Base-by-base conservation (phyloP, 495 filamentous ascomycete species). In the Hyphodiscus hymeniophilus region DNA sequence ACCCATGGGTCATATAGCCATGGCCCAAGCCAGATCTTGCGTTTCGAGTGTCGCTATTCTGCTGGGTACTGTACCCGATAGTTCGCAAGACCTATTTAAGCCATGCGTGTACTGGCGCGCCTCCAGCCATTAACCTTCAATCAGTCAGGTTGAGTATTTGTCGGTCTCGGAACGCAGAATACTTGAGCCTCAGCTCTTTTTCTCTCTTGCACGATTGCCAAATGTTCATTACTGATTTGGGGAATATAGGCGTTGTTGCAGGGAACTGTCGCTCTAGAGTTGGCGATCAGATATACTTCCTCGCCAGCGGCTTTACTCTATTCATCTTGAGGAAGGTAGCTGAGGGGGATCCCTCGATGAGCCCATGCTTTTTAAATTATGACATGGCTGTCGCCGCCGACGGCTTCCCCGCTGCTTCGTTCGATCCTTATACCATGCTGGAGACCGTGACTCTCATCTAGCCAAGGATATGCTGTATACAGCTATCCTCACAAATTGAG, bases 281-380 rank as follows among this genome's bases (percentile, higher is more conserved):
- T 16, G 31, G 33, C 12, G 48, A 50, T 18, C 8, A 44, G 15
- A 26, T 50, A 10, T 43, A 30, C 38, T 22, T 44, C 10, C 40
- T 50, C 3, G 13, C 3, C 0, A 30, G 48, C 13, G 48, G 17
- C 1, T 7, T 26, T 1, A 50, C 26, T 11, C 39, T 28, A 11
- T 43, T 50, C 22, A 16, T 50, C 4, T 28, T 50, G 22, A 26
- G 48, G 12, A 21, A 10, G 3, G 33, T 30, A n/a, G 23, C 26
- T 32, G 33, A 50, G 5, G 40, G 13, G 11, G 20, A 43, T 39
- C 48, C 18, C 11, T 10, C 44, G 21, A 38, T 50, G 16, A 38
- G 23, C 7, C 38, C 48, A 13, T 50, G 48, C 23, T 50, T 22
- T 31, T 10, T 47, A n/a, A n/a, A n/a, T n/a, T n/a, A n/a, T n/a